A percentile compares a stretch with the other conserved stretches of the same genome.
phyloP scores from a whole-genome alignment of 2,329 filamentous ascomycete species.

The Calcarisporium arbuscula region DNA sequence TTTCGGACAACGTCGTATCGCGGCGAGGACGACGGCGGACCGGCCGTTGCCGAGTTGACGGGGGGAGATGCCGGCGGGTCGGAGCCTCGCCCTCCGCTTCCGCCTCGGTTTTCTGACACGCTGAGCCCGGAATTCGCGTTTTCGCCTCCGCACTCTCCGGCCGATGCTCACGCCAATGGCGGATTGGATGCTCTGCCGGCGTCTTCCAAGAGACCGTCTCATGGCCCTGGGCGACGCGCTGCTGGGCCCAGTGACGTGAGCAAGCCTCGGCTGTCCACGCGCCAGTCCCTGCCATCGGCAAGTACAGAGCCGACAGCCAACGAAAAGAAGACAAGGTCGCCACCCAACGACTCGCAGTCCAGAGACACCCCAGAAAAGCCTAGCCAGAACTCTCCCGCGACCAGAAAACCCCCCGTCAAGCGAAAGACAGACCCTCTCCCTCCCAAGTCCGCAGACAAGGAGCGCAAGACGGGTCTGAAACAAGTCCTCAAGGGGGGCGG shows the following conservation, averaged over 20 bases:
- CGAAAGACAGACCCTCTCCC: constrained; percentile 20
- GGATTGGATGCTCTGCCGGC: too few relatives aligned
- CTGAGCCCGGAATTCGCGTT: constrained; percentile 1
- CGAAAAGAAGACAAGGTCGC: constrained; percentile 39
- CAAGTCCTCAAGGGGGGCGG: constrained; percentile 46
- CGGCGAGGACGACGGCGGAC: constrained; percentile 22
- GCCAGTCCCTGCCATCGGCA: constrained; percentile 7
- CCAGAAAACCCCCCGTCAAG: constrained; percentile 16
- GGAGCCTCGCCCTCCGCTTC: constrained; percentile 2
- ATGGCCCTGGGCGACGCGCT: too few relatives aligned
- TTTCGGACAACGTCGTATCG: constrained; percentile 34
- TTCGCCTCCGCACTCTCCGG: background rate
- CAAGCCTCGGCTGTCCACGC: background rate
- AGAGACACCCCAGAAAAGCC: constrained; percentile 1
- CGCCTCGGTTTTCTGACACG: too few relatives aligned
- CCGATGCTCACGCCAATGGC: background rate
- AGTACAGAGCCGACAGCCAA: constrained; percentile 27
- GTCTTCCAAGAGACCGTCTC: too few relatives aligned
- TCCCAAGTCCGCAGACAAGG: constrained; percentile 8
- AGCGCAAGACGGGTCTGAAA: constrained; percentile 25
- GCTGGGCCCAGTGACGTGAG: too few relatives aligned
- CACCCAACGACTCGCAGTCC: constrained; percentile 13
- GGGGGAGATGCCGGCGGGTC: constrained; percentile 15
- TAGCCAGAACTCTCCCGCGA: background rate
- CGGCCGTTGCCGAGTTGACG: constrained; percentile 19